Conservation (phyloP, 805 yeast genomes). For the Hanseniaspora guilliermondii region DNA sequence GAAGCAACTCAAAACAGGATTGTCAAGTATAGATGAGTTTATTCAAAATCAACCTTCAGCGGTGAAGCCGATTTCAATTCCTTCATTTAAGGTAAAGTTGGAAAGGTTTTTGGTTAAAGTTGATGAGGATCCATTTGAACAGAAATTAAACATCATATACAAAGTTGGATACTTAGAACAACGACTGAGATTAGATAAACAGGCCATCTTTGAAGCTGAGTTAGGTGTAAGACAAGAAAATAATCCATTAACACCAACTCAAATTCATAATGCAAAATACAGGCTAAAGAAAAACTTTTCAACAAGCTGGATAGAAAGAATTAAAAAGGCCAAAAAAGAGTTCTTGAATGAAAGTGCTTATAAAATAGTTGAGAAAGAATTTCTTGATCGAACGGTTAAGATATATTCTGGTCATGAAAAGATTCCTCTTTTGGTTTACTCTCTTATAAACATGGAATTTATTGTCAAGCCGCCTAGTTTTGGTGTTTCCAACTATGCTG, state of each 20-base stretch:
- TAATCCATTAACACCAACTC: not conserved
- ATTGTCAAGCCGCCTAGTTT: constrained; percentile 26
- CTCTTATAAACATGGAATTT: constrained; percentile 20
- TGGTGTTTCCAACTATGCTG: constrained; percentile 21
- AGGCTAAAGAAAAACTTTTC: constrained; percentile 29
- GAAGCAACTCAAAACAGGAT: constrained; percentile 35
- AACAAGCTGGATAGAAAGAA: constrained; percentile 31
- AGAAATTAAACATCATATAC: constrained; percentile 43
- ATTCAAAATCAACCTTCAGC: constrained; percentile 21
- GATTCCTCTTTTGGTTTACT: constrained; percentile 23
- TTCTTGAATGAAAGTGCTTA: constrained; percentile 24
- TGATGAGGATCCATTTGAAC: constrained; percentile 57
- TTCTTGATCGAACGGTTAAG: constrained; percentile 18
- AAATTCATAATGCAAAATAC: constrained; percentile 6
- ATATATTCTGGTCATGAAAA: constrained; percentile 20
- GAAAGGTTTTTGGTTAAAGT: constrained; percentile 35
- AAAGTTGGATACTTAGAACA: constrained; percentile 52
- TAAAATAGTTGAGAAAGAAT: constrained; percentile 16
- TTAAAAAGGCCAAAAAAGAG: constrained; percentile 23
- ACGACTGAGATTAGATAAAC: constrained; percentile 35
- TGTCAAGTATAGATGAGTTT: constrained; percentile 26
- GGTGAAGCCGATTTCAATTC: constrained; percentile 27
- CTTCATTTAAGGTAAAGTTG: constrained; percentile 33
- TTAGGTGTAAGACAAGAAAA: not conserved
- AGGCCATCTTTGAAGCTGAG: constrained; percentile 22